A percentile compares a stretch with the other conserved stretches of the same genome.
Conservation (phyloP, 441 rosid species). For the Jatropha multifida region DNA sequence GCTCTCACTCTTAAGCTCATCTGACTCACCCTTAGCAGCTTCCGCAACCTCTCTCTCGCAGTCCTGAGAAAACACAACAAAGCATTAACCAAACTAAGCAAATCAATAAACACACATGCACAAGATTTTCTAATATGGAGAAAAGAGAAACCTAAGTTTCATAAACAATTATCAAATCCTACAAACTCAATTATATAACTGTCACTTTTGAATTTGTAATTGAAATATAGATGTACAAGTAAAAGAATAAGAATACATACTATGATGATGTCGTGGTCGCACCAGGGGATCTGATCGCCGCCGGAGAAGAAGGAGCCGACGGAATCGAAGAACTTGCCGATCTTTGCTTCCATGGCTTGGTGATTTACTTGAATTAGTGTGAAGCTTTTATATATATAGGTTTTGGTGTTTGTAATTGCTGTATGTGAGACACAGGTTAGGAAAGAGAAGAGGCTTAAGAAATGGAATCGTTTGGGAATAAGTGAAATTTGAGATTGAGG, state of each 20-base stretch:
- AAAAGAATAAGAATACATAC: conserved; percentile 32
- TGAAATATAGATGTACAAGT: not conserved
- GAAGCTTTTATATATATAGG: not conserved
- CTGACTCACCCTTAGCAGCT: conserved; percentile 47
- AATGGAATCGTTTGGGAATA: too few relatives aligned
- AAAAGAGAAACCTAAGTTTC: too few relatives aligned
- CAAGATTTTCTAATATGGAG: too few relatives aligned
- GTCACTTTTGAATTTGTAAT: not conserved
- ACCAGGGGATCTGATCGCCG: conserved; percentile 91
- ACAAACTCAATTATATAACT: too few relatives aligned
- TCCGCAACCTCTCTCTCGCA: conserved; percentile 81
- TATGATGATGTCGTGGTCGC: conserved; percentile 67
- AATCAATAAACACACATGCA: too few relatives aligned
- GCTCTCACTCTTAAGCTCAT: conserved; percentile 58
- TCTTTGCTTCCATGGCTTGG: conserved; percentile 44
- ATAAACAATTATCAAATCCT: too few relatives aligned
- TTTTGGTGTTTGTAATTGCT: not conserved
- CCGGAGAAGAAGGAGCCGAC: conserved; percentile 73
- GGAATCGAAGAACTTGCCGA: conserved; percentile 61
- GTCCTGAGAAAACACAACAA: conserved; percentile 38
- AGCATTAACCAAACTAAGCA: not conserved
- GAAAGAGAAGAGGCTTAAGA: not conserved
- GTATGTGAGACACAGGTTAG: too few relatives aligned
- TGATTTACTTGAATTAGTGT: too few relatives aligned
- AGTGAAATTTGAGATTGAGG: not conserved